Conservation (phyloP, 495 filamentous ascomycete species). For the Neurospora tetraspora region DNA sequence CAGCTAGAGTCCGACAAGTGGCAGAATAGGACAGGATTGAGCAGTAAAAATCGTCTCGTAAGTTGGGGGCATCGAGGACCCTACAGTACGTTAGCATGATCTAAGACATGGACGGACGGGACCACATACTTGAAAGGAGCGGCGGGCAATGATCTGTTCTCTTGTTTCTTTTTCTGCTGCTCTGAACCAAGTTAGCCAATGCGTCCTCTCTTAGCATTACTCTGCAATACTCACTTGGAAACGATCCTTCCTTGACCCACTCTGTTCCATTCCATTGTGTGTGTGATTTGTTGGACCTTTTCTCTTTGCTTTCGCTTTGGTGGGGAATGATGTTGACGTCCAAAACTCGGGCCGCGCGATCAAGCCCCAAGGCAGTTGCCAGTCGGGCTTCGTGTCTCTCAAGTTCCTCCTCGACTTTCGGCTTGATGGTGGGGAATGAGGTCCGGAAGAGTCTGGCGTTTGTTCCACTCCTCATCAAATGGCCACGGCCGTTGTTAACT, state of each 20-base stretch:
- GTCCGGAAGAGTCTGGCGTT: constrained; percentile 68
- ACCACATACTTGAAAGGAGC: constrained; percentile 65
- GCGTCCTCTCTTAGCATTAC: neutral
- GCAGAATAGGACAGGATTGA: constrained; percentile 78
- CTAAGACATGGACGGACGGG: neutral
- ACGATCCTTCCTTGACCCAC: constrained; percentile 44
- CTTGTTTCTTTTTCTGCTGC: constrained; percentile 3
- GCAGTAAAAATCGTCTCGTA: constrained; percentile 94
- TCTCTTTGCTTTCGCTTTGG: constrained; percentile 12
- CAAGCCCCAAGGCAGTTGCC: constrained; percentile 75
- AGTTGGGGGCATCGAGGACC: constrained; percentile 77
- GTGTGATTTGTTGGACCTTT: constrained; percentile 5
- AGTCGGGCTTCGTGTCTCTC: constrained; percentile 67
- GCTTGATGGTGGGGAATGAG: constrained; percentile 43
- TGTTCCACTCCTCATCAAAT: constrained; percentile 55
- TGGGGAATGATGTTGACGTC: constrained; percentile 18
- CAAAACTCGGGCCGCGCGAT: constrained; percentile 53
- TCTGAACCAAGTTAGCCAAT: neutral
- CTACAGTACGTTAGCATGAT: constrained; percentile 21
- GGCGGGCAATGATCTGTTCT: constrained; percentile 43
- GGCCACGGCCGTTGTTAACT: constrained; percentile 51
- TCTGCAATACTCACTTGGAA: constrained; percentile 36
- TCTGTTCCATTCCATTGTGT: constrained; percentile 47
- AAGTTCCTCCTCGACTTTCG: constrained; percentile 44
- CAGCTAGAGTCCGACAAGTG: constrained; percentile 64